Percentiles rank a stretch among this genome's conserved stretches.
These are phyloP conservation scores for Fusarium chaquense DNA, from an alignment of 2,329 filamentous ascomycete species.

Conservation along the genomic window DNA sequence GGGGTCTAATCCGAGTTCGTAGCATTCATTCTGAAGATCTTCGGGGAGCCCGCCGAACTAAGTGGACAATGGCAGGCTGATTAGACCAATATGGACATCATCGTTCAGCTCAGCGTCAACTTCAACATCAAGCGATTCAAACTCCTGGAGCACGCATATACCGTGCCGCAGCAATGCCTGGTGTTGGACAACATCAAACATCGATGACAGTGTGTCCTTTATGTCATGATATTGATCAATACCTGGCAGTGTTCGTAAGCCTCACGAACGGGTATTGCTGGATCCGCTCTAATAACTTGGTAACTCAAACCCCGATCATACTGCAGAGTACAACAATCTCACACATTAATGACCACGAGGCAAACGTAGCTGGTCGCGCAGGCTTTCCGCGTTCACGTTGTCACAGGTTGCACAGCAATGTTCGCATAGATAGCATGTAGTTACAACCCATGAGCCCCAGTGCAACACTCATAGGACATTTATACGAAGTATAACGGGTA, in stretches of 20 bases:
- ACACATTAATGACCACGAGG: constrained; percentile 8
- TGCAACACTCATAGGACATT: constrained; percentile 12
- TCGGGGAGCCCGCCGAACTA: constrained; percentile 23
- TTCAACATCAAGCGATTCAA: not conserved
- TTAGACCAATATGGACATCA: constrained; percentile 5
- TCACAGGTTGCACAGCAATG: constrained; percentile 15
- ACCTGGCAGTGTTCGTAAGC: constrained; percentile 14
- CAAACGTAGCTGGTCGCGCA: constrained; percentile 1
- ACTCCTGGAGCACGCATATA: constrained; percentile 4
- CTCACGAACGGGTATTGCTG: constrained; percentile 10
- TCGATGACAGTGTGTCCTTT: constrained; percentile 9
- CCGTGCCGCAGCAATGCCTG: constrained; percentile 29
- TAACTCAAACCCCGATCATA: constrained; percentile 1
- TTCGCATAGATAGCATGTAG: constrained; percentile 4
- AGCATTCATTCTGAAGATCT: constrained; percentile 29
- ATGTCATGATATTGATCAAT: not conserved
- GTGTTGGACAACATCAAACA: not conserved
- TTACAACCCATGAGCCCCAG: constrained; percentile 19
- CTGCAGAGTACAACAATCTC: not conserved
- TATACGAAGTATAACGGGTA: constrained; percentile 24
- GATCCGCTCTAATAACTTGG: constrained; percentile 8
- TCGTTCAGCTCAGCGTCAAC: constrained; percentile 17
- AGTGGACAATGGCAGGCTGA: constrained; percentile 1
- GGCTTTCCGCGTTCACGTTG: constrained; percentile 9
- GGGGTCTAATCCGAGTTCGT: constrained; percentile 35